Base-by-base conservation (phyloP, 2,329 filamentous ascomycete species). In the Alternaria angustiovoidea region DNA sequence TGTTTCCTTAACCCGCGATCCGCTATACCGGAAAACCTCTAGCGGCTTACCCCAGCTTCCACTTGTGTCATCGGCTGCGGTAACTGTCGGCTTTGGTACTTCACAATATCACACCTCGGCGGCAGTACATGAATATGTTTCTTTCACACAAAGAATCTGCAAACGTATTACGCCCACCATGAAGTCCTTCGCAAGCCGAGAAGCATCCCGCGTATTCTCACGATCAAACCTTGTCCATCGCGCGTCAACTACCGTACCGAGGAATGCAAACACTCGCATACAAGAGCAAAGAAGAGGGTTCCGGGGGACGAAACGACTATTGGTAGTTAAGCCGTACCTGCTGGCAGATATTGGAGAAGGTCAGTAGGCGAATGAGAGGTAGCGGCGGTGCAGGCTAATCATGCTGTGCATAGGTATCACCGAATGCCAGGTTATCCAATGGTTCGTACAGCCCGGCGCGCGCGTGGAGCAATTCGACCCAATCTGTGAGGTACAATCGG, bases 361-460 rank as follows among this genome's bases (percentile, higher is more conserved):
- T 91, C 69, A 64, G 81, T 75, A 46, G n/a, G 24, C 47, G 8
- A 49, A 52, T 43, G 12, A 30, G 28, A 7, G 42, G n/a, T 44
- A 7, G 16, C 12, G 5, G 41, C 38, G 24, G 38, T 34, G 44
- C 30, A 9, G 42, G 36, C 46, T 53, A 48, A 41, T 49, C 57
- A 64, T 59, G 38, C 59, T 47, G 53, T 70, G 51, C 42, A 54
- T 54, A 95, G 95, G 95, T 56, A 99, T 98, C 74, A 94, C 95
- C 76, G 95, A 99, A 82, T 97, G 95, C 75, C 95, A 99, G 80
- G 92, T 99, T 74, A 98, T 98, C 73, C 95, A 99, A 83, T 99
- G 95, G 95, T 99, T 98, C 78, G 94, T 99, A 67, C 91, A 97
- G 81, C 93, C 96, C 51, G 94, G 94, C 59, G 95, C 95, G 36